These are phyloP conservation scores for Psilocybe mexicana DNA, from an alignment of 1,284 basidiomycete genomes.

Conservation along the genomic window DNA sequence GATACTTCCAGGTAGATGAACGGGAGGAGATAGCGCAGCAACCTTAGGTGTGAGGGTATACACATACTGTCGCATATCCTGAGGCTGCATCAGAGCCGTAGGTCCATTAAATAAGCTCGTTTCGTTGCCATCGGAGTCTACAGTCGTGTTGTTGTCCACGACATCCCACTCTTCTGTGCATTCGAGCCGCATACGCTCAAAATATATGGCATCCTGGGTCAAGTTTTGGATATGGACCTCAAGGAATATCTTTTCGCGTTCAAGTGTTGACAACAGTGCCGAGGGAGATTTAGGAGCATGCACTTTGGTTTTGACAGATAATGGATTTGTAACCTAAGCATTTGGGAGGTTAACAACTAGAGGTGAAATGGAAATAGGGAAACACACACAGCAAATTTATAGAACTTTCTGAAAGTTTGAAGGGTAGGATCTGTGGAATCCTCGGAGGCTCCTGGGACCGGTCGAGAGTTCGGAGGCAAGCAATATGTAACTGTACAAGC, in stretches of 20 bases:
- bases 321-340: constrained; percentile 77
- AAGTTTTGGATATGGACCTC: constrained; percentile 89
- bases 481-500: constrained; percentile 75
- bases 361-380: background rate
- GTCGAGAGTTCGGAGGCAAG: constrained; percentile 54
- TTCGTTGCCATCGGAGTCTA: constrained; percentile 28
- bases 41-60: constrained; percentile 70
- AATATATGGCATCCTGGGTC: constrained; percentile 73
- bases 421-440: constrained; percentile 56
- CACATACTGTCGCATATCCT: constrained; percentile 82
- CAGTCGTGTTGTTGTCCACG: constrained; percentile 50
- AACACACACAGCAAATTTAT: constrained; percentile 79
- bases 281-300: constrained; percentile 73
- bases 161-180: constrained; percentile 70
- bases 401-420: constrained; percentile 82
- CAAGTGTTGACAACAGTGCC: constrained; percentile 56
- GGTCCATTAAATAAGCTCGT: constrained; percentile 58
- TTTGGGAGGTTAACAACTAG: constrained; percentile 6
- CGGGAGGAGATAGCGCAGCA: constrained; percentile 47
- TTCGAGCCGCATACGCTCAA: constrained; percentile 76
- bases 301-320: constrained; percentile 90
- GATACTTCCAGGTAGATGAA: constrained; percentile 63
- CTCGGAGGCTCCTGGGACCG: constrained; percentile 45
- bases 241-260: constrained; percentile 80
- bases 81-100: constrained; percentile 72